Evolutionary conservation across 2,329 filamentous ascomycete genomes (phyloP).

Genomic region (Endoconidiophora polonica): DNA sequence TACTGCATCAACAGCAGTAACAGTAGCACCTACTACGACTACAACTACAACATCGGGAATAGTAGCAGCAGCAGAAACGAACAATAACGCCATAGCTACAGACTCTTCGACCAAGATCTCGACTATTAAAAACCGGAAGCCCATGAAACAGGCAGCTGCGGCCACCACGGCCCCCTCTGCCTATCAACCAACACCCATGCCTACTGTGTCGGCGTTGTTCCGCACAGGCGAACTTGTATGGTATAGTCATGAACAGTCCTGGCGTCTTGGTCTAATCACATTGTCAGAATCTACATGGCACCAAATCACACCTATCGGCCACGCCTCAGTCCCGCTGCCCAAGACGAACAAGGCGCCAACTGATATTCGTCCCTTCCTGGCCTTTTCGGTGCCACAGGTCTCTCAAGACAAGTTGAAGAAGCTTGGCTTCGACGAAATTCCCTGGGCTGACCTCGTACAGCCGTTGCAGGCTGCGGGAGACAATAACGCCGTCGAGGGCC

Average conservation of each 20-base stretch:
- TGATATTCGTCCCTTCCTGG: slow-evolving; percentile 33
- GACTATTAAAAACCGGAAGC: slow-evolving; percentile 9
- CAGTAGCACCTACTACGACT: slow-evolving; percentile 2
- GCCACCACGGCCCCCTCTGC: background rate
- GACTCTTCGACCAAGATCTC: slow-evolving; percentile 9
- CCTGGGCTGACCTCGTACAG: slow-evolving; percentile 24
- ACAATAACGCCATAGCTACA: background rate
- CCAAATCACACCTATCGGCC: slow-evolving; percentile 26
- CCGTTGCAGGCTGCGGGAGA: slow-evolving; percentile 19
- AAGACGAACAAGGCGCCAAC: slow-evolving; percentile 23
- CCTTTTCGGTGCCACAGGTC: slow-evolving; percentile 32
- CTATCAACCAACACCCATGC: slow-evolving; percentile 11
- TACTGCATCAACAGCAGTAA: background rate
- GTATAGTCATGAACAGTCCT: slow-evolving; percentile 30
- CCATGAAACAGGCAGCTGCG: background rate
- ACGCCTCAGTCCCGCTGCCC: slow-evolving; percentile 23
- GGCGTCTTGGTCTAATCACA: slow-evolving; percentile 31
- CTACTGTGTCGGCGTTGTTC: slow-evolving; percentile 23
- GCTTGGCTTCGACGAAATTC: slow-evolving; percentile 25
- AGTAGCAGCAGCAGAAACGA: background rate
- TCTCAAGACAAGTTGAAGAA: slow-evolving; percentile 24
- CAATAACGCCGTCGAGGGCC: slow-evolving; percentile 24
- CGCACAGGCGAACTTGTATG: slow-evolving; percentile 34
- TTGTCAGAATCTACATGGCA: slow-evolving; percentile 19
- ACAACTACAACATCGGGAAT: slow-evolving; percentile 7